Base-by-base conservation (phyloP, 306 rosid genomes). In the Vigna trinervia region DNA sequence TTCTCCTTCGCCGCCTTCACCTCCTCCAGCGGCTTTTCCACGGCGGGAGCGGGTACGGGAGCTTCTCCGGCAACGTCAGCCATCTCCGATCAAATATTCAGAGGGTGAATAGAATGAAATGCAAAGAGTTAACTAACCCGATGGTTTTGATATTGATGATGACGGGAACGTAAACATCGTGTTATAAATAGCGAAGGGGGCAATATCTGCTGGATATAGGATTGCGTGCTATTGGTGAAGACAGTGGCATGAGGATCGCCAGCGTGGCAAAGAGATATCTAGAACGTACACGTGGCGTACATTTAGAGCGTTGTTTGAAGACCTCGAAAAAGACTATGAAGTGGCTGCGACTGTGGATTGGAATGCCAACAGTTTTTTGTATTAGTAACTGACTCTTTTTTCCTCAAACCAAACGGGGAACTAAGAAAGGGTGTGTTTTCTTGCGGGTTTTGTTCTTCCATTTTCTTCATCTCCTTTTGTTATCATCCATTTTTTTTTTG, bases 201-300 rank as follows among this genome's bases (percentile, higher is more conserved):
- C 30, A 22, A 80, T 90, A 90, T 65, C 10, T 19, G 86, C 41
- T 14, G 60, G 74, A 45, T 26, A 5, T 26, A 66, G 4, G 1
- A 6, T 26, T 15, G 36, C 1, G 0, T 70, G 63, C 83, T 69
- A 91, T 89, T 90, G 93, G 96, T 1, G 0, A 50, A 1, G 1
- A 0, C 0, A 4, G 3, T 6, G 19, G 5, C 1, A 9, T 65
- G 4, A 11, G 89, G 93, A 89, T 89, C 48, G 89, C 86, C 86
- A 82, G 56, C 67, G 41, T 86, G 85, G 32, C 23, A 48, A 4
- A 15, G 83, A 81, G 8, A 53, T 30, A 84, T 89, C 88, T 9
- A 41, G 84, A 83, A 46, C 83, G 89, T 79, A 83, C 92, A 82
- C 88, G 92, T 91, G 91, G 90, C 8, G 6, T 36, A 36, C 6